phyloP scores from a whole-genome alignment of 805 yeast genomes.

The Geotrichum ghanense region DNA sequence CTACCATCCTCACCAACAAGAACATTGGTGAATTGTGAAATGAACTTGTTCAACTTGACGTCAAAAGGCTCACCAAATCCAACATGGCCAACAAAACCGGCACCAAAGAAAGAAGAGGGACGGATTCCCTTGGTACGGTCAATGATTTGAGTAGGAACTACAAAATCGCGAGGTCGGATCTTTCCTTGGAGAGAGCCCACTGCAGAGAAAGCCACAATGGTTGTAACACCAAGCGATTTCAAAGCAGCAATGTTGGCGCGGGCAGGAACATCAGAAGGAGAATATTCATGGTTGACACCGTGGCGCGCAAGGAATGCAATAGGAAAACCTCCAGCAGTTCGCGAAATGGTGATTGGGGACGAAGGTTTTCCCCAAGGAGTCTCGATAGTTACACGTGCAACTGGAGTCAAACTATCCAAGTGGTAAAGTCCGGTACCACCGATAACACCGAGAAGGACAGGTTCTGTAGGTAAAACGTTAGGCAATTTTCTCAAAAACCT shows the following conservation, averaged over 20 bases:
- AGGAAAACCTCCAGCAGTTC: conserved; percentile 62
- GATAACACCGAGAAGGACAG: conserved; percentile 76
- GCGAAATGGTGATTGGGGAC: conserved; percentile 84
- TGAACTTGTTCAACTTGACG: conserved; percentile 50
- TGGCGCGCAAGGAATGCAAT: conserved; percentile 94
- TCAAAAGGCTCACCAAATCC: conserved; percentile 97
- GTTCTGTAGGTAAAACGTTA: conserved; percentile 28
- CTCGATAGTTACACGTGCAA: conserved; percentile 65
- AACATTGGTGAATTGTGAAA: conserved; percentile 47
- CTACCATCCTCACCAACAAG: conserved; percentile 39
- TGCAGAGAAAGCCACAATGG: conserved; percentile 85
- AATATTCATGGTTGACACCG: conserved; percentile 77
- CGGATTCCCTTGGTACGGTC: conserved; percentile 96
- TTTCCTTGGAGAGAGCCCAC: conserved; percentile 90
- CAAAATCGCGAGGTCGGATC: conserved; percentile 90
- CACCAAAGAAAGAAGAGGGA: conserved; percentile 77
- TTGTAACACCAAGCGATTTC: conserved; percentile 75
- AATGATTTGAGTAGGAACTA: conserved; percentile 90
- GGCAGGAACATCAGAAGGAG: conserved; percentile 88
- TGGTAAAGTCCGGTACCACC: conserved; percentile 98
- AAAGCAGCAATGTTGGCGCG: conserved; percentile 94
- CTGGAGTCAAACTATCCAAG: conserved; percentile 69
- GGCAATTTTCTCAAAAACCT: background rate
- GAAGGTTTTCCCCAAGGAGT: conserved; percentile 99
- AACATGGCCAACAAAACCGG: conserved; percentile 94